A percentile compares a stretch with the other conserved stretches of the same genome.
Evolutionary conservation across 768 basidiomycete species (phyloP).

Genomic region (Suillus subluteus): DNA sequence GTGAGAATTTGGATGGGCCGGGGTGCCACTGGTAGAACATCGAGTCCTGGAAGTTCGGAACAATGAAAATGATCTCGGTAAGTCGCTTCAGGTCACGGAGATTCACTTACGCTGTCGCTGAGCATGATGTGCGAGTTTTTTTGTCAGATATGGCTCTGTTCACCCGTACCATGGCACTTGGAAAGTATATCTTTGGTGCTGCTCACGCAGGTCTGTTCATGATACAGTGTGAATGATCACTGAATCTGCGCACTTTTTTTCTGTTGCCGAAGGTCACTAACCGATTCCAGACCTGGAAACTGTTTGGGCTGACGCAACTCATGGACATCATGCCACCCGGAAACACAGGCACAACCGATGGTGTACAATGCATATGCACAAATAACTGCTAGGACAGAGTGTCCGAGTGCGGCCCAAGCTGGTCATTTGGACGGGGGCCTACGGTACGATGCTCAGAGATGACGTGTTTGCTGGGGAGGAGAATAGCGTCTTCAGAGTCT

Average conservation of each 20-base stretch:
- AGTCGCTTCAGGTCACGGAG: neutral
- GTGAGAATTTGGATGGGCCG: slow-evolving; percentile 13
- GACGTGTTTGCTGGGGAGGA: neutral
- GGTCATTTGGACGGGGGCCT: neutral
- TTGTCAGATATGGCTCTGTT: neutral
- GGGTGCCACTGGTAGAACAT: slow-evolving; percentile 24
- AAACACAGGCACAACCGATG: neutral
- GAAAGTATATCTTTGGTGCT: neutral
- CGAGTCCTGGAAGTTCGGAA: slow-evolving; percentile 24
- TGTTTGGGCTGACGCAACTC: neutral
- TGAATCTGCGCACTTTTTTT: neutral
- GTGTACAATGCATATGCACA: neutral
- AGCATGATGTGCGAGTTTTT: neutral
- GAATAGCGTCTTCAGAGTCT: neutral
- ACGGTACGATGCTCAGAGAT: neutral
- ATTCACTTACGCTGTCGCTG: neutral
- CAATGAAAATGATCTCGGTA: neutral
- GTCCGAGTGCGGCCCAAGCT: neutral
- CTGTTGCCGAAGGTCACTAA: neutral
- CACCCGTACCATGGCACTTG: neutral
- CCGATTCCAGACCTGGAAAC: neutral
- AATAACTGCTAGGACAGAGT: neutral
- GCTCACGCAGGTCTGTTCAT: neutral
- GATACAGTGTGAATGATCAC: neutral
- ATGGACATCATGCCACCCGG: neutral